Percentiles rank a stretch among this genome's conserved stretches.
Conservation (phyloP, 805 yeast genomes). For the Yamadazyma kitorensis region DNA sequence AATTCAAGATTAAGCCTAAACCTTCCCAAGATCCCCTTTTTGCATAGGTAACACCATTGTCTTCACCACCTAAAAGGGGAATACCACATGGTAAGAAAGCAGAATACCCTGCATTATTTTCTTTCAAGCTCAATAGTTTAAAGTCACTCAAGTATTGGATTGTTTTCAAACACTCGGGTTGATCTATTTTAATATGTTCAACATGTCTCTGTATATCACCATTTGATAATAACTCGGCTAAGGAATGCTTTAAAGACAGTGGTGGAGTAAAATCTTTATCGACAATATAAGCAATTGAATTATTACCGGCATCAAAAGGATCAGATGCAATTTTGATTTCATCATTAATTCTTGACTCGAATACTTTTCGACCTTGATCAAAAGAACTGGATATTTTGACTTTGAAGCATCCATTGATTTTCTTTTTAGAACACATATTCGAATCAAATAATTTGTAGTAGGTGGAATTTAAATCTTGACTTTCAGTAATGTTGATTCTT, state of each 20-base stretch:
- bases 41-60: neutral
- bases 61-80: constrained; percentile 9
- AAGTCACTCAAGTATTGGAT: constrained; percentile 53
- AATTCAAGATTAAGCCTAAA: constrained; percentile 57
- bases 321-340: constrained; percentile 44
- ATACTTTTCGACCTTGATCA: too few relatives aligned
- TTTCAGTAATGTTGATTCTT: constrained; percentile 28
- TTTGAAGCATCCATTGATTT: constrained; percentile 57
- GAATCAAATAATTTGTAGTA: constrained; percentile 44
- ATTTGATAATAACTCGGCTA: constrained; percentile 45
- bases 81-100: constrained; percentile 70
- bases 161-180: constrained; percentile 57
- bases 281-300: constrained; percentile 60
- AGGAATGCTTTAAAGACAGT: constrained; percentile 55
- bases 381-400: constrained; percentile 31
- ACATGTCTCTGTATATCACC: constrained; percentile 26
- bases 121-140: constrained; percentile 49
- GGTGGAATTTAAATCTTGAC: constrained; percentile 1
- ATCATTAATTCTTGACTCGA: constrained; percentile 48
- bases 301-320: constrained; percentile 52
- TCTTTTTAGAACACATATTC: constrained; percentile 53
- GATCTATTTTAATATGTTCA: constrained; percentile 32
- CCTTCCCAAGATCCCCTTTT: constrained; percentile 49
- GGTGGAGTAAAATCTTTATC: constrained; percentile 65
- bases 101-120: constrained; percentile 65